A percentile compares a stretch with the other conserved stretches of the same genome.
Conservation (phyloP, 768 basidiomycete genomes). For the Naganishia vishniacii region DNA sequence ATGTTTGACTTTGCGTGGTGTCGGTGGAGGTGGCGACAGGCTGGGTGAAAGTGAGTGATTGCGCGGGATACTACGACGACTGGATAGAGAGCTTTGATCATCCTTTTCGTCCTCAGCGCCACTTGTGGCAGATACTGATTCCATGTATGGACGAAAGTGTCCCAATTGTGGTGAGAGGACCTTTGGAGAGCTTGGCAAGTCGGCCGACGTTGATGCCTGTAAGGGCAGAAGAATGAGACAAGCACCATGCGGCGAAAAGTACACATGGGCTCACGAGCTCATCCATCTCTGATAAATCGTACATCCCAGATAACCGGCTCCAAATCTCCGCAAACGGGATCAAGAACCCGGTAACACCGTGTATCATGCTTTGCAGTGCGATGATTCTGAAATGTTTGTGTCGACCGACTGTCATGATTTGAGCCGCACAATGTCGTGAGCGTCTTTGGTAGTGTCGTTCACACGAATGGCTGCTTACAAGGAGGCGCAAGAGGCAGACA, state of each 20-base stretch:
- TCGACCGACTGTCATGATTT: constrained; percentile 34
- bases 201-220: constrained; percentile 26
- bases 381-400: constrained; percentile 40
- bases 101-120: background rate
- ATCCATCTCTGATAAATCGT: constrained; percentile 38
- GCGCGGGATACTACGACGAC: background rate
- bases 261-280: constrained; percentile 37
- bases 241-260: background rate
- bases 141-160: background rate
- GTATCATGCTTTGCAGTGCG: constrained; percentile 31
- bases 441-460: background rate
- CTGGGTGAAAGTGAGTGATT: background rate
- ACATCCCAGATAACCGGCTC: constrained; percentile 35
- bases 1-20: background rate
- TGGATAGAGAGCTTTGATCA: background rate
- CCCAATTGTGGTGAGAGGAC: constrained; percentile 20
- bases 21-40: constrained; percentile 3
- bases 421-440: background rate
- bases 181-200: constrained; percentile 28
- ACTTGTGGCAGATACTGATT: background rate
- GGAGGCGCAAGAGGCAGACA: constrained; percentile 29
- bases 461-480: constrained; percentile 23
- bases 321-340: constrained; percentile 35
- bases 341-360: constrained; percentile 34
- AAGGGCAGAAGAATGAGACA: background rate